Evolutionary conservation across 495 filamentous ascomycete genomes (phyloP).

Genomic region (Daldinia childiae): DNA sequence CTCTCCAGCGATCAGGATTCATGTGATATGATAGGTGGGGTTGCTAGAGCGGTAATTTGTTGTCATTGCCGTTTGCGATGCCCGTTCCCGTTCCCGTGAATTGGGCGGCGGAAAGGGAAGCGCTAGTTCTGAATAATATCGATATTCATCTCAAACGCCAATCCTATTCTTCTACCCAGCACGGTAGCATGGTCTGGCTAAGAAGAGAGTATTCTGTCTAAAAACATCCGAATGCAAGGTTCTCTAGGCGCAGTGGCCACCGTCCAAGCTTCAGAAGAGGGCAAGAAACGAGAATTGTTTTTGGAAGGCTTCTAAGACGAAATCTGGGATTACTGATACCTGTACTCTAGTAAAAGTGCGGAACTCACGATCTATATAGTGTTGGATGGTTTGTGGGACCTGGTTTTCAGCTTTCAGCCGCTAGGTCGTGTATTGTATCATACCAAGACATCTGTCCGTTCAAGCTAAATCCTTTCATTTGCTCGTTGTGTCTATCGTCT

Average conservation of each 20-base stretch:
- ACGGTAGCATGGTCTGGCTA: slow-evolving; percentile 8
- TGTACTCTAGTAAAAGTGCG: slow-evolving; percentile 23
- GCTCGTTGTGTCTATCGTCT: background rate
- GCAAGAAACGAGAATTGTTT: slow-evolving; percentile 6
- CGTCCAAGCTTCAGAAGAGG: background rate
- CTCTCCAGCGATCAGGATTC: slow-evolving; percentile 27
- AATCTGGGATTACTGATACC: background rate
- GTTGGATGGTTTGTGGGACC: slow-evolving; percentile 3
- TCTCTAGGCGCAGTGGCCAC: slow-evolving; percentile 6
- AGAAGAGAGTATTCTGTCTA: slow-evolving; percentile 22
- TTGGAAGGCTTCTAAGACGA: background rate
- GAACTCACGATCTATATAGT: slow-evolving; percentile 13
- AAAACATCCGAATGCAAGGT: background rate
- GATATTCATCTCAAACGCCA: slow-evolving; percentile 31
- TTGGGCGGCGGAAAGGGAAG: slow-evolving; percentile 15
- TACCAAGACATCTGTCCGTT: slow-evolving; percentile 12
- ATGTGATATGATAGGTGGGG: slow-evolving; percentile 40
- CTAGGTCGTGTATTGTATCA: slow-evolving; percentile 22
- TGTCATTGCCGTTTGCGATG: slow-evolving; percentile 20
- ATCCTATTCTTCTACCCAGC: slow-evolving; percentile 1
- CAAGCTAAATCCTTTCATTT: slow-evolving; percentile 22
- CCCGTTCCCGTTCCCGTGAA: slow-evolving; percentile 26
- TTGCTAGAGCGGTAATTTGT: slow-evolving; percentile 39
- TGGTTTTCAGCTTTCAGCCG: slow-evolving; percentile 38
- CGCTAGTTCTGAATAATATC: slow-evolving; percentile 32